Percentiles rank a stretch among this genome's conserved stretches.
These are phyloP conservation scores for Kodamaea nitidulidarum DNA, from an alignment of 805 yeast species.

Conservation along the genomic window DNA sequence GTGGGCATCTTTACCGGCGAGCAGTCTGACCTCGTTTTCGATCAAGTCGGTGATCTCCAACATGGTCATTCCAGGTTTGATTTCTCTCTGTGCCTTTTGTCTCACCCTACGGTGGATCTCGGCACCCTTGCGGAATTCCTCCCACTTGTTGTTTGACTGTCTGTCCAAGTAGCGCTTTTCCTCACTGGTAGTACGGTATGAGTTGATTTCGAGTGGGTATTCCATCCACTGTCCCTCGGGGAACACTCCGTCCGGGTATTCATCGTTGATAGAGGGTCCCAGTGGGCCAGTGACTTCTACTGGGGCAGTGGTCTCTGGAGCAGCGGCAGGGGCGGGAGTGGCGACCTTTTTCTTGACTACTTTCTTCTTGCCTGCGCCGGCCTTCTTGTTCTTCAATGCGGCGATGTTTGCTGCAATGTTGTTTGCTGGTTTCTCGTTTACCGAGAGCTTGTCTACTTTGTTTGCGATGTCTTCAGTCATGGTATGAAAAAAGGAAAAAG, in stretches of 20 bases:
- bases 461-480: constrained; percentile 10
- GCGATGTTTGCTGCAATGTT: constrained; percentile 11
- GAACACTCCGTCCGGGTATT: constrained; percentile 66
- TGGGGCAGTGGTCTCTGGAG: constrained; percentile 16
- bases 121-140: constrained; percentile 92
- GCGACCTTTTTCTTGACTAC: constrained; percentile 33
- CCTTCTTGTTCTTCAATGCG: constrained; percentile 8
- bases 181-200: constrained; percentile 76
- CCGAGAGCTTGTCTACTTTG: constrained; percentile 8
- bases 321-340: constrained; percentile 8
- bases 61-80: constrained; percentile 91
- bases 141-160: constrained; percentile 60
- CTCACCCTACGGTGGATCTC: constrained; percentile 93
- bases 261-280: constrained; percentile 49
- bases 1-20: constrained; percentile 58
- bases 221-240: constrained; percentile 90
- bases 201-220: constrained; percentile 61
- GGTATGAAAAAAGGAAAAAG: neutral
- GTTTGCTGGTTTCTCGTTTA: constrained; percentile 11
- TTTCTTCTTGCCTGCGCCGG: constrained; percentile 2
- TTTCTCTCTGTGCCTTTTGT: constrained; percentile 63
- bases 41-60: constrained; percentile 85
- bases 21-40: constrained; percentile 77
- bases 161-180: constrained; percentile 79
- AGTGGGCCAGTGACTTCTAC: constrained; percentile 48